Conservation (phyloP, 768 basidiomycete genomes). For the Megacollybia marginata region DNA sequence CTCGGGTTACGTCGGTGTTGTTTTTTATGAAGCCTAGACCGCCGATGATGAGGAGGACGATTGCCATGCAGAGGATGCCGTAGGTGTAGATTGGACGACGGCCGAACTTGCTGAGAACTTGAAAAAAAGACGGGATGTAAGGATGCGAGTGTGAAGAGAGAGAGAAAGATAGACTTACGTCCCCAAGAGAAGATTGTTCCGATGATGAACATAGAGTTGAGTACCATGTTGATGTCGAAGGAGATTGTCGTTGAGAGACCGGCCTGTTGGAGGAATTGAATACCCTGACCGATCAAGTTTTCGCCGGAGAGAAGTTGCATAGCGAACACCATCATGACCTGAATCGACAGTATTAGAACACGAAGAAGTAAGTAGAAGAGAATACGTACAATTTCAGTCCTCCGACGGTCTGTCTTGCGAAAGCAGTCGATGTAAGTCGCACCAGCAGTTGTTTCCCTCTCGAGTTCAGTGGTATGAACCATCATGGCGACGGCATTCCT, state of each 20-base stretch:
- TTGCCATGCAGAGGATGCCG: slow-evolving; percentile 11
- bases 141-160: no score
- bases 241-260: slow-evolving; percentile 8
- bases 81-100: slow-evolving; percentile 15
- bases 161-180: slow-evolving; percentile 5
- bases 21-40: slow-evolving; percentile 7
- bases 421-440: slow-evolving; percentile 16
- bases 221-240: slow-evolving; percentile 13
- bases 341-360: neutral
- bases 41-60: slow-evolving; percentile 16
- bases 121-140: neutral
- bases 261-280: slow-evolving; percentile 13
- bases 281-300: slow-evolving; percentile 15
- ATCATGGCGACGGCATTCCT: slow-evolving; percentile 13
- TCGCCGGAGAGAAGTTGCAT: slow-evolving; percentile 15
- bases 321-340: slow-evolving; percentile 18
- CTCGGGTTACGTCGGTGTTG: slow-evolving; percentile 6
- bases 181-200: slow-evolving; percentile 16
- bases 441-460: slow-evolving; percentile 12
- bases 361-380: neutral
- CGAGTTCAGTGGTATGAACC: slow-evolving; percentile 16
- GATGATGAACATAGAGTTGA: slow-evolving; percentile 20
- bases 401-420: slow-evolving; percentile 9
- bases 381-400: slow-evolving; percentile 14
- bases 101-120: slow-evolving; percentile 12